Evolutionary conservation across 768 basidiomycete species (phyloP).

Genomic region (Epithele typhae): DNA sequence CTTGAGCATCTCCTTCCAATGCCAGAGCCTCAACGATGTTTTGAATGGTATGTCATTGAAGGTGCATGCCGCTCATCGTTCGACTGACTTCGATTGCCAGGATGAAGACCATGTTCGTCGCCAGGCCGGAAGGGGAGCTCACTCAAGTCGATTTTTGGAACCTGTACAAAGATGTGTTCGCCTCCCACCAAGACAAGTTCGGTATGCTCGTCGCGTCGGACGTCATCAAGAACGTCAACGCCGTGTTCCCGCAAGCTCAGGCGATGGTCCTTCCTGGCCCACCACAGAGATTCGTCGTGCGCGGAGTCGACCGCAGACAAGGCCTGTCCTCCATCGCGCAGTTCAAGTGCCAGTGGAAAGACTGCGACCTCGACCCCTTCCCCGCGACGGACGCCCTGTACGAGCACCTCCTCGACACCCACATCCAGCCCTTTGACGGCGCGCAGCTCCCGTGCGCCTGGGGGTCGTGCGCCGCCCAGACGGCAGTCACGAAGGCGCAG

Average conservation of each 20-base stretch:
- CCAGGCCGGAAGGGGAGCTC: slow-evolving; percentile 71
- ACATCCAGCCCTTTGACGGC: slow-evolving; percentile 39
- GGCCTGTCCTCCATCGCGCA: slow-evolving; percentile 52
- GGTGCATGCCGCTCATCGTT: background rate
- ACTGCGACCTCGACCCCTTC: slow-evolving; percentile 46
- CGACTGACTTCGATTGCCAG: slow-evolving; percentile 25
- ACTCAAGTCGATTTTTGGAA: slow-evolving; percentile 97
- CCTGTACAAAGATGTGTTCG: slow-evolving; percentile 82
- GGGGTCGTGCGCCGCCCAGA: slow-evolving; percentile 60
- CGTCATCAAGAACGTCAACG: slow-evolving; percentile 88
- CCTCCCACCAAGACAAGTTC: slow-evolving; percentile 50
- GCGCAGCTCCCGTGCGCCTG: slow-evolving; percentile 60
- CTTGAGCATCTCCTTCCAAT: slow-evolving; percentile 51
- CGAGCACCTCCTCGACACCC: slow-evolving; percentile 63
- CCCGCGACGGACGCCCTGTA: slow-evolving; percentile 60
- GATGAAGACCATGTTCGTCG: slow-evolving; percentile 89
- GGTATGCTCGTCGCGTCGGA: slow-evolving; percentile 81
- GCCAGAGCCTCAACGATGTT: slow-evolving; percentile 75
- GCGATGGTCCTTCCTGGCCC: slow-evolving; percentile 81
- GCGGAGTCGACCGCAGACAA: slow-evolving; percentile 72
- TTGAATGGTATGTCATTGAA: slow-evolving; percentile 60
- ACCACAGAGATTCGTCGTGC: slow-evolving; percentile 79
- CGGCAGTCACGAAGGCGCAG: slow-evolving; percentile 40
- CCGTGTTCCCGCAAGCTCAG: slow-evolving; percentile 79
- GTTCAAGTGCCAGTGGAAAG: slow-evolving; percentile 78